phyloP scores from a whole-genome alignment of 257 asterid species.

The Jacaranda copaia region DNA sequence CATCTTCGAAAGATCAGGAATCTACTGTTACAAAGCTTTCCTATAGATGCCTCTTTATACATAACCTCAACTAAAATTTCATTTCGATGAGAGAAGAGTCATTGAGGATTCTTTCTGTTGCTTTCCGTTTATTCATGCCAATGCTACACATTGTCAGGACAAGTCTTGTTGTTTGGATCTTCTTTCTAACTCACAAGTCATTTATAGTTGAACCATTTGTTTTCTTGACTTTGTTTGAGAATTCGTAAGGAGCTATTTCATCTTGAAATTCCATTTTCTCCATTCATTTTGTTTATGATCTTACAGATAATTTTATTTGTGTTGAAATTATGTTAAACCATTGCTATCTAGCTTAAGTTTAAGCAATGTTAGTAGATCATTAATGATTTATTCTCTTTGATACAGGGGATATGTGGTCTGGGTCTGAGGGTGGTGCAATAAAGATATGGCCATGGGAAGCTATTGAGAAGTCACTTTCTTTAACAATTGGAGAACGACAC shows the following conservation, averaged over 20 bases:
- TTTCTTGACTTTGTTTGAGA: slow-evolving; percentile 7
- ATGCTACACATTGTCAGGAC: slow-evolving; percentile 14
- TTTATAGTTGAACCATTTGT: slow-evolving; percentile 15
- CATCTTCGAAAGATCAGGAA: slow-evolving; percentile 9
- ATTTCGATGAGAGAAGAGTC: background rate
- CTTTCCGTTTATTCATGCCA: slow-evolving; percentile 12
- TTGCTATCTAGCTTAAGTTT: background rate
- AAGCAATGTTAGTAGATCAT: slow-evolving; percentile 12
- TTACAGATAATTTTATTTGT: slow-evolving; percentile 13
- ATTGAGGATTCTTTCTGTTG: slow-evolving; percentile 17
- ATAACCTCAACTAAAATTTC: background rate
- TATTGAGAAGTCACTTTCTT: slow-evolving; percentile 76
- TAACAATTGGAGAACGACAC: slow-evolving; percentile 76
- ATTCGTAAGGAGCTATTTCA: slow-evolving; percentile 18
- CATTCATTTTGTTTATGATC: slow-evolving; percentile 5
- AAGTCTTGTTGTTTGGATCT: background rate
- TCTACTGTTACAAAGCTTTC: slow-evolving; percentile 8
- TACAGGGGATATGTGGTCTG: slow-evolving; percentile 97
- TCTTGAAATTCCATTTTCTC: slow-evolving; percentile 28
- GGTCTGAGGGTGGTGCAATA: slow-evolving; percentile 89
- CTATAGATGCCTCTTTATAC: background rate
- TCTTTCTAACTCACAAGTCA: slow-evolving; percentile 23
- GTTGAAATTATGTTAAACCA: slow-evolving; percentile 4
- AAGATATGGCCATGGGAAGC: slow-evolving; percentile 99
- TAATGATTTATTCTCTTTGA: slow-evolving; percentile 37